Base-by-base conservation (phyloP, 768 basidiomycete species). In the Sarcomyxa edulis region DNA sequence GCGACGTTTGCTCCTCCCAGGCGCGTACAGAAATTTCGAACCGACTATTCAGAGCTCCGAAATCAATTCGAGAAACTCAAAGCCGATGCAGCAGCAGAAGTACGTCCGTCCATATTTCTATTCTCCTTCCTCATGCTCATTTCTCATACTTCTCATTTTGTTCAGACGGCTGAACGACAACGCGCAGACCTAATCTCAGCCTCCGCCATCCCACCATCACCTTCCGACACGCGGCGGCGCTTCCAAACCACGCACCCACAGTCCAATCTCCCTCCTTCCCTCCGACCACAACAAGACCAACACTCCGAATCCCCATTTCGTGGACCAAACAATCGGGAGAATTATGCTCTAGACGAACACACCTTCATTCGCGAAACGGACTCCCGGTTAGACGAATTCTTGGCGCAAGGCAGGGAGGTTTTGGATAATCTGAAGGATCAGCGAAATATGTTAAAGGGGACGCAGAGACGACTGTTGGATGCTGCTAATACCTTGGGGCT, bases 401-500 rank as follows among this genome's bases (percentile, higher is more conserved):
- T 99, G 34, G 81, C 88, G 1, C 95, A 98, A 57, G 96, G 96
- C 2, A 70, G 85, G 40, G 90, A 93, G 23, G 92, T 91, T 14
- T 60, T 96, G 52, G 90, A 95, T 47, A 95, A 93, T 55, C 64
- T 99, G 25, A 79, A 88, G 31, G 94, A 93, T 56, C 96, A 99
- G 62, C 69, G 91, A 43, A 86, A 86, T 53, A 79, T 98, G 59
- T 67, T 99, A 42, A 98, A 97, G 61, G 94, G 91, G n/a, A 97
- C 96, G 0, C 85, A 90, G 55, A 74, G 80, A 49, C 72, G 88
- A 39, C 61, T 99, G 35, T 61, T 96, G 40, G 84, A 89, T 55
- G 84, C 91, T 29, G 96, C 94, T 32, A 97, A 96, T 60, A 96
- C 92, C 18, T 62, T 99, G 42, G 96, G 96, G 0, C 63, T 98